Conservation (phyloP, 768 basidiomycete species). For the Fomitopsis pulvina region DNA sequence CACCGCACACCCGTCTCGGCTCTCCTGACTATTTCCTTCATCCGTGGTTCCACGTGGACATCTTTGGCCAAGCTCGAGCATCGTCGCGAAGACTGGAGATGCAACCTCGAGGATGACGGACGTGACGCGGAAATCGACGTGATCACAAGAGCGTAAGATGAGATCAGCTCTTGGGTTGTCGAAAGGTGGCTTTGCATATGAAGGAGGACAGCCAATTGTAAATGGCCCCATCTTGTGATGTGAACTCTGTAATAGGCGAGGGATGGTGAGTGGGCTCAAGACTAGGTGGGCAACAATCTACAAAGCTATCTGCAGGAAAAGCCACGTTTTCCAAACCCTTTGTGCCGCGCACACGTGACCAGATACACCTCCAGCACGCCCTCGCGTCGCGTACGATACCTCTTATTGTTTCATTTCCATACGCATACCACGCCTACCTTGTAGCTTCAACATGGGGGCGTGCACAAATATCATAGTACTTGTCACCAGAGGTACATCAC, state of each 20-base stretch:
- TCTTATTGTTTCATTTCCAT: too few species aligned
- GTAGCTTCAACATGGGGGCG: too few species aligned
- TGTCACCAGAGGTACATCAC: too few species aligned
- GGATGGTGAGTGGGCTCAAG: too few species aligned
- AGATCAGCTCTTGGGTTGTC: constrained; percentile 8
- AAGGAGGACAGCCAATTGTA: not conserved
- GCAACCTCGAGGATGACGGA: constrained; percentile 4
- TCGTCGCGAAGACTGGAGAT: constrained; percentile 11
- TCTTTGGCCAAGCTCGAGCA: not conserved
- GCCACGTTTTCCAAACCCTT: not conserved
- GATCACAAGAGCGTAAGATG: constrained; percentile 9
- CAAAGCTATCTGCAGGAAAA: too few species aligned
- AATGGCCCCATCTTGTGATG: not conserved
- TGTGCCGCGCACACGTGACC: too few species aligned
- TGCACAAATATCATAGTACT: too few species aligned
- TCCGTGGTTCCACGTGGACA: not conserved
- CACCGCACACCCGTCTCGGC: not conserved
- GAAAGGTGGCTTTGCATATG: constrained; percentile 1
- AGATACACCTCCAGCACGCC: too few species aligned
- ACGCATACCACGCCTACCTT: too few species aligned
- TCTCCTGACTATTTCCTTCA: not conserved
- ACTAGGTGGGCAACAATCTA: too few species aligned
- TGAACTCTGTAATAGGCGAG: too few species aligned
- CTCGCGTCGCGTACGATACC: too few species aligned
- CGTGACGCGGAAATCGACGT: constrained; percentile 11